Evolutionary conservation across 108 stramenopile genomes (phyloP).

Genomic region (Nitzschia sp.): DNA sequence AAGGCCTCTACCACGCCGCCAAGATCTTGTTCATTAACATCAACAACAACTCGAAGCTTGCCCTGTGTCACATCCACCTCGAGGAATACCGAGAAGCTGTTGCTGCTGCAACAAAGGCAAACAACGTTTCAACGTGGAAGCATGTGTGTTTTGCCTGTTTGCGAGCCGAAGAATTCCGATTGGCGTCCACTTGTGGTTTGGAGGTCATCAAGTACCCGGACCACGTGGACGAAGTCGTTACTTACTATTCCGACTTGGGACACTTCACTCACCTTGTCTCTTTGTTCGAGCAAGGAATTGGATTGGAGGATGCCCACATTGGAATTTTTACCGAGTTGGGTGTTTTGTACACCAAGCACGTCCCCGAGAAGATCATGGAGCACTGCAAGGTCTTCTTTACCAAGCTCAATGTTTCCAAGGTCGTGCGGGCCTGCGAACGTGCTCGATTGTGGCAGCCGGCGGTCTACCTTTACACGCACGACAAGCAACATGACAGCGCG

Average conservation of each 20-base stretch:
- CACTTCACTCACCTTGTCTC: conserved; percentile 95
- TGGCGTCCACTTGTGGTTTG: conserved; percentile 96
- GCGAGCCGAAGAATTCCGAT: conserved; percentile 94
- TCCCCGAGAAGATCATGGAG: conserved; percentile 98
- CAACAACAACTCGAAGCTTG: conserved; percentile 99
- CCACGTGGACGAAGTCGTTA: conserved; percentile 98
- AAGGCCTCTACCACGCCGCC: conserved; percentile 97
- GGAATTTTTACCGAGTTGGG: conserved; percentile 99
- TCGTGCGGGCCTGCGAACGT: conserved; percentile 98
- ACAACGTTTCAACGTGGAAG: conserved; percentile 99
- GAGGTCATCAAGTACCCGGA: conserved; percentile 99
- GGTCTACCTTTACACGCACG: conserved; percentile 97
- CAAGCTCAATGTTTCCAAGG: conserved; percentile 97
- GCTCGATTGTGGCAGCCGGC: conserved; percentile 96
- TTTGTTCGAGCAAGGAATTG: conserved; percentile 98
- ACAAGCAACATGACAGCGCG: conserved; percentile 96
- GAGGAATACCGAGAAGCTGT: conserved; percentile 99
- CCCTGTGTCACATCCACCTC: conserved; percentile 97
- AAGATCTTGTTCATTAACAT: conserved; percentile 96
- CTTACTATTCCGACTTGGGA: conserved; percentile 96
- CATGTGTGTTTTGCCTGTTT: conserved; percentile 97
- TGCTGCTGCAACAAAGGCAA: conserved; percentile 97
- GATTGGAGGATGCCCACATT: conserved; percentile 97
- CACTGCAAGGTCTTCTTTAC: conserved; percentile 99
- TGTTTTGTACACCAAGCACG: conserved; percentile 99